Percentiles rank a stretch among this genome's conserved stretches.
Evolutionary conservation across 371 early-diverging fungal species (phyloP).

Genomic region (Mortierella sp.): DNA sequence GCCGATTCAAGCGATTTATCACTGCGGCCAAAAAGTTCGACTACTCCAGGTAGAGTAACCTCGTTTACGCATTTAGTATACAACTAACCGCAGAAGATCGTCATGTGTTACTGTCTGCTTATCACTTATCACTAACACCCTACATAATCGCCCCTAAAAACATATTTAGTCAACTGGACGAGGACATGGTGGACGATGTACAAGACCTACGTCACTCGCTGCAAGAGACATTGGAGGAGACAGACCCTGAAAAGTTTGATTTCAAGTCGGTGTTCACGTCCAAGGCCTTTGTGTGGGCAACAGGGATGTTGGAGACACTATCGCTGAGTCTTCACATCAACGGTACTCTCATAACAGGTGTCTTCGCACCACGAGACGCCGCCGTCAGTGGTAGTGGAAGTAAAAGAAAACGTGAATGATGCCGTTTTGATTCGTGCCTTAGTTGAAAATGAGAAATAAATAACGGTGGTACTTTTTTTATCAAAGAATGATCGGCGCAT

Average conservation of each 20-base stretch:
- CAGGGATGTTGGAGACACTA: slow-evolving; percentile 27
- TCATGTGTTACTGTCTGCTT: too few relatives aligned
- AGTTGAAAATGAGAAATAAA: too few relatives aligned
- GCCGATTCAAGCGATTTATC: slow-evolving; percentile 52
- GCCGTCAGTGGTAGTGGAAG: not conserved
- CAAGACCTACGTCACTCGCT: slow-evolving; percentile 59
- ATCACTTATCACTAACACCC: too few relatives aligned
- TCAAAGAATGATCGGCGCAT: too few relatives aligned
- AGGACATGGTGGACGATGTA: slow-evolving; percentile 54
- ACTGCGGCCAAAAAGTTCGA: slow-evolving; percentile 10
- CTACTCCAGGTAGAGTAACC: slow-evolving; percentile 51
- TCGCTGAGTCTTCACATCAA: slow-evolving; percentile 34
- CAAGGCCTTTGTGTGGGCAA: slow-evolving; percentile 54
- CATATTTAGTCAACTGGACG: slow-evolving; percentile 38
- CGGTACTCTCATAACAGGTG: slow-evolving; percentile 7
- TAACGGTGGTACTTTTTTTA: too few relatives aligned
- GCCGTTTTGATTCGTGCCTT: too few relatives aligned
- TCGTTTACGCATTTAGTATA: too few relatives aligned
- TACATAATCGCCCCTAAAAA: too few relatives aligned
- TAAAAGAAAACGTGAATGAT: slow-evolving; percentile 8
- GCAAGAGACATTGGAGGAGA: slow-evolving; percentile 57
- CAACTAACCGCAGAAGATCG: too few relatives aligned
- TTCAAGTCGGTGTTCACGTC: slow-evolving; percentile 44
- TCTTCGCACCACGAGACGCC: slow-evolving; percentile 15
- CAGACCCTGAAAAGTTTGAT: slow-evolving; percentile 57